Base-by-base conservation (phyloP, 2,329 filamentous ascomycete species). In the Thelonectria olida region DNA sequence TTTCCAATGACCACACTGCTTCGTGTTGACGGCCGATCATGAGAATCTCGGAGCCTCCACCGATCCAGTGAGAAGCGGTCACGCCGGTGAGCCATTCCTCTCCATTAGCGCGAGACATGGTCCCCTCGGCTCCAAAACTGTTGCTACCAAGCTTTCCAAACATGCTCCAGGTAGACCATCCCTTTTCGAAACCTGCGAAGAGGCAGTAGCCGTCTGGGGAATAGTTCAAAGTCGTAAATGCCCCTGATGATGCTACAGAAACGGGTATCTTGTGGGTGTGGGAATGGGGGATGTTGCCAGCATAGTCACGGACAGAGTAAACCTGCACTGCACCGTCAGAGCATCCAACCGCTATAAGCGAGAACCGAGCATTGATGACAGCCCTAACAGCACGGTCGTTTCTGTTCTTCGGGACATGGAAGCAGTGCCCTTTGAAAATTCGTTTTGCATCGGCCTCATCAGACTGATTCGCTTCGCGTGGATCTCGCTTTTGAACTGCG, bases 91-190 rank as follows among this genome's bases (percentile, higher is more conserved):
- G 82, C 93, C 95, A 98, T 44, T 87, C 85, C 73, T 99, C 95
- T 25, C 85, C 85, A 71, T 96, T 95, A 7, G 80, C 79, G 49
- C 84, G 79, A 2, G 89, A 88, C 36, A 93, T 81, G 2, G 80
- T 78, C 23, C 82, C 81, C 69, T 97, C 92, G 12, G 87, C 84
- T 7, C 85, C 84, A 74, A 98, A 98, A 73, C 92, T 97, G 68
- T 88, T 92, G 56, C 91, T 93, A 13, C 93, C 90, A 2, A 90
- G 85, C 76, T 97, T 97, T 31, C 96, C 96, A 77, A 97, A 99
- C 36, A 98, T 96, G 75, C 95, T 98, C 95, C 95, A 99, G 47
- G 90, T 95, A 5, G 92, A 91, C 96, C 96, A 99, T 1, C 96
- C 96, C 60, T 90, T 89, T 71, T 96, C 90, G 73, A 95, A 98